Percentiles rank a stretch among this genome's conserved stretches.
Conservation (phyloP, 805 yeast genomes). For the Lachancea meyersii region DNA sequence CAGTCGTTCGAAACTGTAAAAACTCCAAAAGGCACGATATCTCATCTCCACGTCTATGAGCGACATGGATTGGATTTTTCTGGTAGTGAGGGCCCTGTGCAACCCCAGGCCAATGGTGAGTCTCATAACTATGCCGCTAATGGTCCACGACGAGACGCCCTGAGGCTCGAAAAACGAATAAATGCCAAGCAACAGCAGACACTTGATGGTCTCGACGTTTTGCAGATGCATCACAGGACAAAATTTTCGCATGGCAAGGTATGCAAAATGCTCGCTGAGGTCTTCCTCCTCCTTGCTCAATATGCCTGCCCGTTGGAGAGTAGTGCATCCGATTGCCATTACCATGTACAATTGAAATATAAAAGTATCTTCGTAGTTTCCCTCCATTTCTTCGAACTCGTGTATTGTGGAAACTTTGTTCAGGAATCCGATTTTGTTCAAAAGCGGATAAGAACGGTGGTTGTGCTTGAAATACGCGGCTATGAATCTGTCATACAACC, state of each 20-base stretch:
- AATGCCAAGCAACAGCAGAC: conserved; percentile 41
- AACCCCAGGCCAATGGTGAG: conserved; percentile 41
- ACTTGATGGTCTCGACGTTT: conserved; percentile 37
- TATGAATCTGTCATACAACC: conserved; percentile 34
- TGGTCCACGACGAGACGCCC: conserved; percentile 47
- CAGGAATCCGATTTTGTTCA: conserved; percentile 36
- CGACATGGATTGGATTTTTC: conserved; percentile 28
- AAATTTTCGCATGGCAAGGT: conserved; percentile 38
- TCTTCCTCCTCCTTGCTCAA: conserved; percentile 34
- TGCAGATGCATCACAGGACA: conserved; percentile 36
- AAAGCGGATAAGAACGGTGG: conserved; percentile 40
- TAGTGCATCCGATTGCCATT: conserved; percentile 49
- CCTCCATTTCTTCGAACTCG: conserved; percentile 29
- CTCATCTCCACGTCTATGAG: conserved; percentile 38
- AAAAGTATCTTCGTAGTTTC: conserved; percentile 21
- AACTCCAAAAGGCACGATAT: conserved; percentile 45
- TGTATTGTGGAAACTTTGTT: conserved; percentile 29
- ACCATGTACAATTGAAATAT: conserved; percentile 47
- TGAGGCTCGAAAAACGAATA: conserved; percentile 47
- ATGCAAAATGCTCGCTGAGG: conserved; percentile 37
- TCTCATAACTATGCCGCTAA: conserved; percentile 44
- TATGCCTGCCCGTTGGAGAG: conserved; percentile 39
- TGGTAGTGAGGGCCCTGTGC: conserved; percentile 34
- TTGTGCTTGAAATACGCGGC: conserved; percentile 42
- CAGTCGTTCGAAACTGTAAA: conserved; percentile 43